Evolutionary conservation across 345 rosid species (phyloP), one percentile per base, ranked within the genome.

Genomic region (Salix udensis): DNA sequence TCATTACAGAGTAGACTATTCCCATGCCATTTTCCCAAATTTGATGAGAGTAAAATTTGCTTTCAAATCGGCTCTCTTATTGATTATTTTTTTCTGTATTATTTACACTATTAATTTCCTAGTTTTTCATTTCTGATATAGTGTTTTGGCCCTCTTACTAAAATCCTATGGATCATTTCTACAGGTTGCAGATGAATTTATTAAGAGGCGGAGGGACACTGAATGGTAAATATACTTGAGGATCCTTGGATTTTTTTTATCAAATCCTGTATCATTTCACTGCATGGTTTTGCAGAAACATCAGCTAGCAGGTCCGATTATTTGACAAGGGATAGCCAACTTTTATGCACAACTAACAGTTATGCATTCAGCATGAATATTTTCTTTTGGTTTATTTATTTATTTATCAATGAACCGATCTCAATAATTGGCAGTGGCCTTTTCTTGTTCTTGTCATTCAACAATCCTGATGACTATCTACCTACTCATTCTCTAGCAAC

Each of bases 161-260:
- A 68, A 65, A 75, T 31, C 7, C 23, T 30, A 31, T 23, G 5
- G 24, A 23, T 80, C 74, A 34, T 73, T 67, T 68, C 28, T 21
- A 75, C 85, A 88, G 94, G 92, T 90, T 65, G 92, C 80, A 18
- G 92, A 88, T 83, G 94, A 90, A 84, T 90, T 88, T 69, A 80
- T 88, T 61, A 87, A 84, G 85, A 88, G 94, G 79, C 76, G 92
- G 18, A 80, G 78, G 52, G 94, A 90, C 36, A 86, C 89, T 23
- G 94, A 88, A 82, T 86, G 94, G 94, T 90, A 76, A 77, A 81
- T 48, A 40, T 39, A 64, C 64, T 74, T 11, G 46, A 75, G 66
- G 65, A 65, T 76, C 55, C 39, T 52, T 64, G 74, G 46, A 40
- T 2, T 61, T 67, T 13, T 28, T 46, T 13, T 10, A 15, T 16